Evolutionary conservation across 192 early-diverging fungal genomes (phyloP).

Genomic region (Coemansia sp.): DNA sequence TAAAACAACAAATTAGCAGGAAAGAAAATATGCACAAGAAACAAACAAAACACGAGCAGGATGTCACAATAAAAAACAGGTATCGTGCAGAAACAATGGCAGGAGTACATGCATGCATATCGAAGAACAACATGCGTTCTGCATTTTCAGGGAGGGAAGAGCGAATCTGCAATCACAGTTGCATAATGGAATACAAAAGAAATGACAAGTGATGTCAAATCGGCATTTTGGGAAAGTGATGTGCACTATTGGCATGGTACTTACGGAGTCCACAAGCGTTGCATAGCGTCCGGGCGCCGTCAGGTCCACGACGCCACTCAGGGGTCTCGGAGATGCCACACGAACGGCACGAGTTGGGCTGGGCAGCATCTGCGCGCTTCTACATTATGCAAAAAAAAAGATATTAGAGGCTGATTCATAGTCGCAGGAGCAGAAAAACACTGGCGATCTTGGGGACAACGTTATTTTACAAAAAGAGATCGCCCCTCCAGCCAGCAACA

Average conservation of each 20-base stretch:
- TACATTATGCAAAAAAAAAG: constrained; percentile 10
- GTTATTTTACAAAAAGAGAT: no score
- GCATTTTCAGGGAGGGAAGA: constrained; percentile 3
- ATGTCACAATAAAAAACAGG: no score
- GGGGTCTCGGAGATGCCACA: constrained; percentile 88
- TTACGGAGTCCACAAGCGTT: constrained; percentile 92
- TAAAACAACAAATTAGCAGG: no score
- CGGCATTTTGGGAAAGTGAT: neutral
- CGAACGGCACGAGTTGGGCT: constrained; percentile 67
- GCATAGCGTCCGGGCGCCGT: constrained; percentile 87
- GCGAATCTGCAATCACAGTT: constrained; percentile 7
- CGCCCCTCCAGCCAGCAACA: no score
- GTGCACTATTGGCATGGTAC: constrained; percentile 24
- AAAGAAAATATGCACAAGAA: no score
- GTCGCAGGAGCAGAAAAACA: neutral
- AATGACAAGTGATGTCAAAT: neutral
- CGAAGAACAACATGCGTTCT: neutral
- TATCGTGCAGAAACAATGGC: no score
- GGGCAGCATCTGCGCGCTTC: constrained; percentile 56
- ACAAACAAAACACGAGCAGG: no score
- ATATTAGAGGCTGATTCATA: neutral
- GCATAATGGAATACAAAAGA: constrained; percentile 6
- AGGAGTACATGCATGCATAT: no score
- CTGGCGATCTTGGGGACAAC: neutral
- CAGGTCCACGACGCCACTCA: constrained; percentile 92